A percentile compares a stretch with the other conserved stretches of the same genome.
Evolutionary conservation across 1,139 yeast genomes (phyloP).

Genomic region (Pichia sp.): DNA sequence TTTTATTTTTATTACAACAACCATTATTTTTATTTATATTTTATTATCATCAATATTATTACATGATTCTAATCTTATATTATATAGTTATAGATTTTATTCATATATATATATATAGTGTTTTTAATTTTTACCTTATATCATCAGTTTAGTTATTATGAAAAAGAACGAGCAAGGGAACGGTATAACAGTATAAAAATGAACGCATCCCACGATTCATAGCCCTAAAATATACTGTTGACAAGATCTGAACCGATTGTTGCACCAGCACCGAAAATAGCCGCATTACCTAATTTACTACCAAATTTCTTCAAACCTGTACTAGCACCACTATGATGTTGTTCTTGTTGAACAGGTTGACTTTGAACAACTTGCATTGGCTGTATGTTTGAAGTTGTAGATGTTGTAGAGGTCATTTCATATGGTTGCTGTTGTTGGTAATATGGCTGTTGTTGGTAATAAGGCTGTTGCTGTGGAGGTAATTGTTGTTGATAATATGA

Average conservation of each 20-base stretch:
- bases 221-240: constrained; percentile 71
- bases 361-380: constrained; percentile 3
- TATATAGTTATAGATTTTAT: not conserved
- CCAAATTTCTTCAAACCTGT: constrained; percentile 60
- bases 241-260: constrained; percentile 85
- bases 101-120: not conserved
- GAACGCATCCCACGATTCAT: too few species aligned
- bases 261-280: constrained; percentile 96
- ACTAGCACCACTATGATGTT: constrained; percentile 8
- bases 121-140: not conserved
- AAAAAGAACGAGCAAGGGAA: too few species aligned
- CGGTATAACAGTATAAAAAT: too few species aligned
- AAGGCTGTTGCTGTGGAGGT: not conserved
- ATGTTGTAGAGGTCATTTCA: not conserved
- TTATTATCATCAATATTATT: not conserved
- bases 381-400: constrained; percentile 7
- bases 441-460: not conserved
- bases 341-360: constrained; percentile 14
- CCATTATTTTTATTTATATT: too few species aligned
- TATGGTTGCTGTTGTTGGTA: not conserved
- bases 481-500: constrained; percentile 7
- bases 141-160: not conserved
- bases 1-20: too few species aligned
- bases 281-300: constrained; percentile 82
- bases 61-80: not conserved